phyloP scores from a whole-genome alignment of 306 rosid genomes.

The Urtica urens region DNA sequence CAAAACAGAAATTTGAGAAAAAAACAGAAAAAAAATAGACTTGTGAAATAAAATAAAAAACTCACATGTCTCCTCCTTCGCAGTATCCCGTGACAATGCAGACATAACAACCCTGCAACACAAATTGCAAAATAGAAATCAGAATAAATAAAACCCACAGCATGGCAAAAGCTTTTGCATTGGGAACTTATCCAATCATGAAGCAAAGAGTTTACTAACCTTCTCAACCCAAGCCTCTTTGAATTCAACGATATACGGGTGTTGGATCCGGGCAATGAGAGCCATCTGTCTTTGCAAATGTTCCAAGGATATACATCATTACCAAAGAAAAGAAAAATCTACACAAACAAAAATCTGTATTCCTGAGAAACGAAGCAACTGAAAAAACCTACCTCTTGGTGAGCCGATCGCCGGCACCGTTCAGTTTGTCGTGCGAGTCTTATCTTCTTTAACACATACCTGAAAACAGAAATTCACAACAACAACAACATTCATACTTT shows the following conservation, averaged over 20 bases:
- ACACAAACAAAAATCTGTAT: background rate
- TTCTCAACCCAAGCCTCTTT: conserved; percentile 99
- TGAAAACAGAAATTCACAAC: no score
- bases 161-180: background rate
- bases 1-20: conserved; percentile 7
- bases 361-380: background rate
- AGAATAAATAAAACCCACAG: background rate
- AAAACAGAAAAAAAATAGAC: background rate
- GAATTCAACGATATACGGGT: conserved; percentile 87
- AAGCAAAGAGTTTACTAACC: conserved; percentile 35
- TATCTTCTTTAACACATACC: conserved; percentile 98
- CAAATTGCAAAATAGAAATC: no score
- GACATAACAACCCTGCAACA: conserved; percentile 94
- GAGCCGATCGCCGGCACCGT: conserved; percentile 94
- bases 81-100: conserved; percentile 98
- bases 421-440: conserved; percentile 99
- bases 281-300: conserved; percentile 63
- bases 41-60: conserved; percentile 3
- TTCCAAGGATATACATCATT: background rate
- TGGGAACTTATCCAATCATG: no score
- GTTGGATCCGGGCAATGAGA: conserved; percentile 87
- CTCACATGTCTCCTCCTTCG: conserved; percentile 99
- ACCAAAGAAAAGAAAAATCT: conserved; percentile 6
- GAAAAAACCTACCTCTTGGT: conserved; percentile 62
- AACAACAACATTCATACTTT: no score